These are phyloP conservation scores for Ceratocystis eucalypticola DNA, from an alignment of 2,329 filamentous ascomycete species.

Conservation along the genomic window DNA sequence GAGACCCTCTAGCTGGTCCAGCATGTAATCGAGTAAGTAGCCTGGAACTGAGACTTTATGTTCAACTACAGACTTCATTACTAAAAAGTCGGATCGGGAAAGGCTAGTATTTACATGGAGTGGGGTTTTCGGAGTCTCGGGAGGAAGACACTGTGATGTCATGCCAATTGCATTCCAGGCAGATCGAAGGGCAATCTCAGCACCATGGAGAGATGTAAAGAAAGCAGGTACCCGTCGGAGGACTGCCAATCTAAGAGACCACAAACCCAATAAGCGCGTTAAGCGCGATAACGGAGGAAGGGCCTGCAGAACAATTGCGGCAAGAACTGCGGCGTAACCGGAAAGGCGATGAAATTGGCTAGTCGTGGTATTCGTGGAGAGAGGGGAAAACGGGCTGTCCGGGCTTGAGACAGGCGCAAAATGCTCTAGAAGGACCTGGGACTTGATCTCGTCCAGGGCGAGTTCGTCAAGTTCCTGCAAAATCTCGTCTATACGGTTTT, in stretches of 20 bases:
- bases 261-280: slow-evolving; percentile 57
- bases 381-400: slow-evolving; percentile 26
- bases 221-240: slow-evolving; percentile 60
- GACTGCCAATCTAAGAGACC: slow-evolving; percentile 64
- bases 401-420: slow-evolving; percentile 41
- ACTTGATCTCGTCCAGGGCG: slow-evolving; percentile 77
- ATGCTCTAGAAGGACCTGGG: slow-evolving; percentile 70
- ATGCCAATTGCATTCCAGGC: slow-evolving; percentile 50
- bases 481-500: slow-evolving; percentile 62
- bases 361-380: slow-evolving; percentile 30
- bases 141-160: slow-evolving; percentile 13
- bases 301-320: slow-evolving; percentile 79
- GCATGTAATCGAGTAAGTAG: slow-evolving; percentile 63
- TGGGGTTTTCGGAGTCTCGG: slow-evolving; percentile 10
- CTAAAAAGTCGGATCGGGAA: slow-evolving; percentile 36
- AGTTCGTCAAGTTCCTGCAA: slow-evolving; percentile 52
- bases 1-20: slow-evolving; percentile 73
- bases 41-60: slow-evolving; percentile 58
- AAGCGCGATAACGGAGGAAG: slow-evolving; percentile 69
- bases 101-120: slow-evolving; percentile 21
- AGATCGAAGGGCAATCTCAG: slow-evolving; percentile 48
- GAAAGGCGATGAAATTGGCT: slow-evolving; percentile 6
- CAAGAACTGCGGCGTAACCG: slow-evolving; percentile 58
- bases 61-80: slow-evolving; percentile 52
- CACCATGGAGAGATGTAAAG: slow-evolving; percentile 50